These are phyloP conservation scores for Corrigiola litoralis DNA, from an alignment of 179 eudicot species.

Conservation along the genomic window DNA sequence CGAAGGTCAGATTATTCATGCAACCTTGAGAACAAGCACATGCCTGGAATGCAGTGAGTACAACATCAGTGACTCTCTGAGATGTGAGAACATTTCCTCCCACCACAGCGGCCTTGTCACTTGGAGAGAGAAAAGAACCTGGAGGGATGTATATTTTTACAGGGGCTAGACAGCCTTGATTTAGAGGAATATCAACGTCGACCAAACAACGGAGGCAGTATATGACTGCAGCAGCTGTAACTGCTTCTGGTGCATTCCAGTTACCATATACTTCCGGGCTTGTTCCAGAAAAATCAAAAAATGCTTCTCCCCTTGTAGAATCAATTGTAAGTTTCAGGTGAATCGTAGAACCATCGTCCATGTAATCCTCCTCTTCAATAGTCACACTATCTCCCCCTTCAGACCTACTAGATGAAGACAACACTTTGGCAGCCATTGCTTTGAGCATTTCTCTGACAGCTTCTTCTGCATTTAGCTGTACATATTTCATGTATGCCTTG, in stretches of 20 bases:
- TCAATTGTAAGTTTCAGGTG: constrained; percentile 76
- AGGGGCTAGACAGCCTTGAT: constrained; percentile 96
- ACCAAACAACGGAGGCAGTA: constrained; percentile 94
- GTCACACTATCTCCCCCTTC: constrained; percentile 30
- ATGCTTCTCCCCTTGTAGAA: constrained; percentile 72
- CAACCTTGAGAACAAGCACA: constrained; percentile 99
- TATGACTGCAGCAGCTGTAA: constrained; percentile 91
- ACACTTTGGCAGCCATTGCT: constrained; percentile 59
- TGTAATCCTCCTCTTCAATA: constrained; percentile 92
- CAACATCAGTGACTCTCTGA: constrained; percentile 90
- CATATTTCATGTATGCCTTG: constrained; percentile 88
- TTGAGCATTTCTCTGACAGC: constrained; percentile 99
- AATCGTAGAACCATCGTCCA: constrained; percentile 93
- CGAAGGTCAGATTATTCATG: constrained; percentile 96
- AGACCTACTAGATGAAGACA: constrained; percentile 25
- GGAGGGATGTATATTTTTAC: constrained; percentile 72
- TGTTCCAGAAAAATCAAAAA: constrained; percentile 78
- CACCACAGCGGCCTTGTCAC: constrained; percentile 95
- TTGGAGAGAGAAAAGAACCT: constrained; percentile 89
- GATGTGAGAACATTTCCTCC: constrained; percentile 98
- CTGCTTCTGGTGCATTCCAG: constrained; percentile 99
- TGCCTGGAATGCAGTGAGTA: constrained; percentile 89
- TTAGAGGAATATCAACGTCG: constrained; percentile 85
- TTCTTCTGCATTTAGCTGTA: constrained; percentile 83
- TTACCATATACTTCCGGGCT: constrained; percentile 95